A percentile compares a stretch with the other conserved stretches of the same genome.
phyloP scores from a whole-genome alignment of 83 land plant species.

The Thuja plicata region DNA sequence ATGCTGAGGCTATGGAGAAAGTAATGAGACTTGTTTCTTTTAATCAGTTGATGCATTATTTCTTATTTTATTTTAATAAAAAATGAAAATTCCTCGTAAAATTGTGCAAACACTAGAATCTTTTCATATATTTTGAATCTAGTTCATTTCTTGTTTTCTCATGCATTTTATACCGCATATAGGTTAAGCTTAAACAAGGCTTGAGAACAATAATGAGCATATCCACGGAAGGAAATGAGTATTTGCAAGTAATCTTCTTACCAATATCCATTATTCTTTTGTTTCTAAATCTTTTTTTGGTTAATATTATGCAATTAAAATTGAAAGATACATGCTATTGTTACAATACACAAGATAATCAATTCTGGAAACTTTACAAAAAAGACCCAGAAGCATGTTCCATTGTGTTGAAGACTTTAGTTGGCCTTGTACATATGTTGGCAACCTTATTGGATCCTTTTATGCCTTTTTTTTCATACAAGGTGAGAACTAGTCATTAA shows the following conservation, averaged over 20 bases:
- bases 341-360: constrained; percentile 57
- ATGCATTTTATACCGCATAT: no score
- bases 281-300: not conserved
- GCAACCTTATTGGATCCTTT: constrained; percentile 91
- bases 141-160: not conserved
- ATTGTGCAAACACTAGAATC: not conserved
- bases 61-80: not conserved
- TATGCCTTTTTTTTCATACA: no score
- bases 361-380: constrained; percentile 95
- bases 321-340: no score
- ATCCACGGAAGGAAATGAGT: constrained; percentile 86
- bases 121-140: not conserved
- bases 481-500: constrained; percentile 37
- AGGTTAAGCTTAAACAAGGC: constrained; percentile 93
- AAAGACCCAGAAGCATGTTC: constrained; percentile 77
- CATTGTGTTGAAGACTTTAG: constrained; percentile 81
- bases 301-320: no score
- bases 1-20: constrained; percentile 94
- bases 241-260: constrained; percentile 73
- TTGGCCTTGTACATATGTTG: constrained; percentile 81
- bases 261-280: constrained; percentile 1
- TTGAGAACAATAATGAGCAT: constrained; percentile 85
- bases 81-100: not conserved
- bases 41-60: not conserved
- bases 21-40: constrained; percentile 28